These are phyloP conservation scores for Fusarium algeriense DNA, from an alignment of 2,329 filamentous ascomycete species.

Conservation along the genomic window DNA sequence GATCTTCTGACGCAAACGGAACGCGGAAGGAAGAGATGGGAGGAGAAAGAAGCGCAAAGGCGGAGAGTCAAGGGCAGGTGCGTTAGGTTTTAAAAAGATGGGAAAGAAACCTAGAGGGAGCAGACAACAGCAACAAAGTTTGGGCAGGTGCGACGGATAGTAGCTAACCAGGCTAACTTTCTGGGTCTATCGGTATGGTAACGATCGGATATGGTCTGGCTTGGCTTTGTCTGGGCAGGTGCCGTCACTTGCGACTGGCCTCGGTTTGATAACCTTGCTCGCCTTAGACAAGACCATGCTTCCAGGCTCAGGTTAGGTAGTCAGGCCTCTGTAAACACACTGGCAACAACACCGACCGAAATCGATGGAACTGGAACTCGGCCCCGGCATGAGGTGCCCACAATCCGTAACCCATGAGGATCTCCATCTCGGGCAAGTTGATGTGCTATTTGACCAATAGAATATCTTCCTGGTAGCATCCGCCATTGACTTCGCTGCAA, in stretches of 20 bases:
- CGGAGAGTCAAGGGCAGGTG: slow-evolving; percentile 34
- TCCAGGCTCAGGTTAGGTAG: slow-evolving; percentile 17
- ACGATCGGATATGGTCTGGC: slow-evolving; percentile 42
- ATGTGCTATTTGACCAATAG: slow-evolving; percentile 19
- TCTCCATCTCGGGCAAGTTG: slow-evolving; percentile 17
- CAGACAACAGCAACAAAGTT: slow-evolving; percentile 14
- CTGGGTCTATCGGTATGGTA: slow-evolving; percentile 30
- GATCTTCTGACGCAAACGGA: slow-evolving; percentile 18
- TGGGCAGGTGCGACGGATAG: slow-evolving; percentile 9
- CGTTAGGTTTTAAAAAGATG: slow-evolving; percentile 39
- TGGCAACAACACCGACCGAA: slow-evolving; percentile 27
- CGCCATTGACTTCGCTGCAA: slow-evolving; percentile 34
- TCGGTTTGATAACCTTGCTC: slow-evolving; percentile 47
- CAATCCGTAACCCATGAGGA: slow-evolving; percentile 26
- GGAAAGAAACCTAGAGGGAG: slow-evolving; percentile 15
- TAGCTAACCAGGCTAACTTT: slow-evolving; percentile 1
- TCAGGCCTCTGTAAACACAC: background rate
- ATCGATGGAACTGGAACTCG: slow-evolving; percentile 28
- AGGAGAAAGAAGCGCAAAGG: background rate
- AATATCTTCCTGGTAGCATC: slow-evolving; percentile 12
- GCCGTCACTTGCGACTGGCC: slow-evolving; percentile 33
- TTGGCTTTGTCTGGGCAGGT: slow-evolving; percentile 42
- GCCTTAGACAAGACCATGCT: slow-evolving; percentile 33
- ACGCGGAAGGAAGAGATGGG: slow-evolving; percentile 17
- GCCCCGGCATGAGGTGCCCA: slow-evolving; percentile 38